These are phyloP conservation scores for Ceratocystis cacaofunesta DNA, from an alignment of 2,329 filamentous ascomycete genomes.

Conservation along the genomic window DNA sequence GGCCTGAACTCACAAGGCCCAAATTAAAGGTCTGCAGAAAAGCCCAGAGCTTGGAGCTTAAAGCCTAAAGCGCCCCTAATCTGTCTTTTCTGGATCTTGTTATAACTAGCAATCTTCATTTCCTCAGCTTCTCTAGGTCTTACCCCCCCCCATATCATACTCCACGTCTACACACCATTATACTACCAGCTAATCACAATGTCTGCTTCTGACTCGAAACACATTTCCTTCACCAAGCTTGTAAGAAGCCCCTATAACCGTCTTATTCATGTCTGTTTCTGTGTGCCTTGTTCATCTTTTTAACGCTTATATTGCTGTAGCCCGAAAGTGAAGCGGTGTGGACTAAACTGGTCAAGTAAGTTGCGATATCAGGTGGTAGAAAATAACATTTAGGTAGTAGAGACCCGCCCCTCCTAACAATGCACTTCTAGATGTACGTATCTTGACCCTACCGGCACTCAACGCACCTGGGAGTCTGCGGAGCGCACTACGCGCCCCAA, in stretches of 20 bases:
- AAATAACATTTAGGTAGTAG: too few species aligned
- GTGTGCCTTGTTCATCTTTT: background rate
- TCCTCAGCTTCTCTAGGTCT: background rate
- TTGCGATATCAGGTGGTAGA: background rate
- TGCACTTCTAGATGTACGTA: constrained; percentile 40
- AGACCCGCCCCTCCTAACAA: too few species aligned
- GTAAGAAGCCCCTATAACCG: background rate
- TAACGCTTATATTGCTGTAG: constrained; percentile 23
- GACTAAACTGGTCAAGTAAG: constrained; percentile 44
- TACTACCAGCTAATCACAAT: constrained; percentile 2
- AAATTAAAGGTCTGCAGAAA: too few species aligned
- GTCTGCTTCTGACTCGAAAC: constrained; percentile 17
- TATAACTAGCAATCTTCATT: background rate
- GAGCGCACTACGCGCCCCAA: constrained; percentile 54
- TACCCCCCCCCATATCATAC: background rate
- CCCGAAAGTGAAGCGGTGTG: constrained; percentile 40
- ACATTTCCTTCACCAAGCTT: constrained; percentile 15
- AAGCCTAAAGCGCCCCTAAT: background rate
- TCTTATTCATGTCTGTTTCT: background rate
- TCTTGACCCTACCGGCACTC: constrained; percentile 42
- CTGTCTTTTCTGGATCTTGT: background rate
- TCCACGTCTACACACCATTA: too few species aligned
- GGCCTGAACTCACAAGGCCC: background rate
- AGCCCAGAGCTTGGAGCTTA: background rate
- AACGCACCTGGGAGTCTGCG: constrained; percentile 56